Percentiles rank a stretch among this genome's conserved stretches.
Evolutionary conservation across 805 yeast species (phyloP).

Genomic region (Saccharomycopsis javanensis): DNA sequence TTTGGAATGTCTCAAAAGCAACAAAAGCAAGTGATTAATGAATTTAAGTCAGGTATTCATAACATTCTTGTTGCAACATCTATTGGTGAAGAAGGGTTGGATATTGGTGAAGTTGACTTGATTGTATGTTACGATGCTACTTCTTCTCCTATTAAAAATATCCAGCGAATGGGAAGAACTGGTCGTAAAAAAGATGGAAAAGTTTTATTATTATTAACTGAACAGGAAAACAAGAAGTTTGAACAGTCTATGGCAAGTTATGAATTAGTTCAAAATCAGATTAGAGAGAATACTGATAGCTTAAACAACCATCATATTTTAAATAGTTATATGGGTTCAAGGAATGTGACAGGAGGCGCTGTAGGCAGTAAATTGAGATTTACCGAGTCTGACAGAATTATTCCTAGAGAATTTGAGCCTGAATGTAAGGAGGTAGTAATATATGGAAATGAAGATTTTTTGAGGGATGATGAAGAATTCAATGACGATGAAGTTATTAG

Average conservation of each 20-base stretch:
- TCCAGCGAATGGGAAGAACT: slow-evolving; percentile 97
- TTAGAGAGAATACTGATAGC: slow-evolving; percentile 39
- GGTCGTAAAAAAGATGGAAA: slow-evolving; percentile 91
- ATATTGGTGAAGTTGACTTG: slow-evolving; percentile 94
- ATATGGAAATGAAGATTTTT: slow-evolving; percentile 63
- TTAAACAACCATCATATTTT: slow-evolving; percentile 26
- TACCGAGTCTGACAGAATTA: slow-evolving; percentile 46
- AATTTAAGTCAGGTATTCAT: slow-evolving; percentile 61
- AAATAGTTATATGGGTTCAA: neutral
- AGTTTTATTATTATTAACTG: slow-evolving; percentile 64
- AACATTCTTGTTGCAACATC: slow-evolving; percentile 91
- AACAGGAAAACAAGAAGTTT: slow-evolving; percentile 69
- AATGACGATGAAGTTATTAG: slow-evolving; percentile 54
- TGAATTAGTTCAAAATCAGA: slow-evolving; percentile 61
- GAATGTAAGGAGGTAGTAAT: slow-evolving; percentile 45
- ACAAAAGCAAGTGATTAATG: slow-evolving; percentile 68
- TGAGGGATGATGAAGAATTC: slow-evolving; percentile 39
- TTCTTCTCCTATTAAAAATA: slow-evolving; percentile 81
- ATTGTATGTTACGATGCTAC: slow-evolving; percentile 92
- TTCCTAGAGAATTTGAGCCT: slow-evolving; percentile 54
- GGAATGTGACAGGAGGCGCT: neutral
- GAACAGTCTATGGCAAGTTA: slow-evolving; percentile 81
- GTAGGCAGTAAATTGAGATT: neutral
- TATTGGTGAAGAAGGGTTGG: slow-evolving; percentile 97
- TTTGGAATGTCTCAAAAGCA: slow-evolving; percentile 86